phyloP scores from a whole-genome alignment of 345 rosid species.

The Aquilaria malaccensis region DNA sequence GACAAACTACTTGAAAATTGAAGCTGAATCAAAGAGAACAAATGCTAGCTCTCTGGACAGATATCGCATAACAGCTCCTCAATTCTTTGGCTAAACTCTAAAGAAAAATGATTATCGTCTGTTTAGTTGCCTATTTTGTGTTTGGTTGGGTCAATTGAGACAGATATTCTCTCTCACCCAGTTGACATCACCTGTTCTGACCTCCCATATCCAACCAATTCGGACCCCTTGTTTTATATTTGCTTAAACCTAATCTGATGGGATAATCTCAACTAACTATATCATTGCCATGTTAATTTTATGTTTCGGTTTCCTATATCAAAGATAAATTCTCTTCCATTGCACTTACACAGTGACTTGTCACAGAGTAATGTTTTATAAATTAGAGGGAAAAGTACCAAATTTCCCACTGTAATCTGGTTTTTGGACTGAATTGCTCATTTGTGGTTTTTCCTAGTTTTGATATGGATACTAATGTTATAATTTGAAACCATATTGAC shows the following conservation, averaged over 20 bases:
- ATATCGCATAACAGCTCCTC: too few relatives aligned
- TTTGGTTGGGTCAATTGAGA: not conserved
- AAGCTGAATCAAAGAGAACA: too few relatives aligned
- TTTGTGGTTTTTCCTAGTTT: too few relatives aligned
- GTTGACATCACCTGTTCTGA: constrained; percentile 10
- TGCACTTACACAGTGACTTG: too few relatives aligned
- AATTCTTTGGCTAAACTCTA: not conserved
- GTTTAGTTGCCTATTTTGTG: not conserved
- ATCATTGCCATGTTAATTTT: not conserved
- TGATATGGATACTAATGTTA: too few relatives aligned
- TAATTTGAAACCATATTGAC: too few relatives aligned
- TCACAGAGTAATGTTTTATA: too few relatives aligned
- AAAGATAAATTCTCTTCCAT: not conserved
- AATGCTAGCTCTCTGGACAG: too few relatives aligned
- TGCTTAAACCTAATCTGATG: constrained; percentile 13
- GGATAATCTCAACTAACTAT: constrained; percentile 15
- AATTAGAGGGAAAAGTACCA: too few relatives aligned
- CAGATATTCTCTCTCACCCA: constrained; percentile 7
- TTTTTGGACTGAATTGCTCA: too few relatives aligned
- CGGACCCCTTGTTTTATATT: not conserved
- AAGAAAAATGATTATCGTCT: not conserved
- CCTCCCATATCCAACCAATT: constrained; percentile 14
- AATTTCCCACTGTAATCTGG: too few relatives aligned
- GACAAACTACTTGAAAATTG: too few relatives aligned
- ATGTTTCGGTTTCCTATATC: not conserved